phyloP scores from a whole-genome alignment of 2,329 filamentous ascomycete species.

The Aspergillus fumigatiaffinis region DNA sequence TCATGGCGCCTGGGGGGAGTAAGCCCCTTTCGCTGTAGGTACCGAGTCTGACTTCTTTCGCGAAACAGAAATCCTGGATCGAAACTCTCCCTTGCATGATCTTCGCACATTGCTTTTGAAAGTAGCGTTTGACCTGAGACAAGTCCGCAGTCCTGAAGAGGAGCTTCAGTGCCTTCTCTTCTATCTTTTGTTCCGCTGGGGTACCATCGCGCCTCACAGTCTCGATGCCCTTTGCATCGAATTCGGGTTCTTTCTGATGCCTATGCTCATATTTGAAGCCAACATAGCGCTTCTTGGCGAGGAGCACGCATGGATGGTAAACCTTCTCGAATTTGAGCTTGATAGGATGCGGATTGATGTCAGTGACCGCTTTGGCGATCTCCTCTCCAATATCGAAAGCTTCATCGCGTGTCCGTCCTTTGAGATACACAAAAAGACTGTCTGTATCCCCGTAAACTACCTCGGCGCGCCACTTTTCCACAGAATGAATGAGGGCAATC shows the following conservation, averaged over 20 bases:
- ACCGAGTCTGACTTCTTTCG: conserved; percentile 83
- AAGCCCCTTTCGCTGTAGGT: conserved; percentile 78
- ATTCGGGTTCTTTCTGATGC: conserved; percentile 73
- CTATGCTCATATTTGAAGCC: conserved; percentile 91
- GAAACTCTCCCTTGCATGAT: conserved; percentile 87
- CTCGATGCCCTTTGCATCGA: conserved; percentile 98
- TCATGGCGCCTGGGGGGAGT: conserved; percentile 80
- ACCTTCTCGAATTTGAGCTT: conserved; percentile 99
- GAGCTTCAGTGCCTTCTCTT: conserved; percentile 83
- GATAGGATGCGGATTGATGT: conserved; percentile 83
- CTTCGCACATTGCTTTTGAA: conserved; percentile 84
- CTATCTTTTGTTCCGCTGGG: conserved; percentile 92
- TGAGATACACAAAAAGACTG: conserved; percentile 85
- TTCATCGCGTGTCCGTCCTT: conserved; percentile 78
- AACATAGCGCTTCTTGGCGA: conserved; percentile 97
- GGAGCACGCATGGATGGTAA: conserved; percentile 87
- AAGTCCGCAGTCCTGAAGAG: conserved; percentile 89
- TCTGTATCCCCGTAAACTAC: conserved; percentile 98
- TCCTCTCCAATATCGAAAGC: conserved; percentile 92
- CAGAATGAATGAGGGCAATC: conserved; percentile 86
- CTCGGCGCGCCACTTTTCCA: conserved; percentile 84
- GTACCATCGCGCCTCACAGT: conserved; percentile 94
- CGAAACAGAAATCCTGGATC: conserved; percentile 94
- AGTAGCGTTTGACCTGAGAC: conserved; percentile 82
- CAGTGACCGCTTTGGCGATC: conserved; percentile 81